Evolutionary conservation across 2,329 filamentous ascomycete species (phyloP).

Genomic region (Blumeria graminis): DNA sequence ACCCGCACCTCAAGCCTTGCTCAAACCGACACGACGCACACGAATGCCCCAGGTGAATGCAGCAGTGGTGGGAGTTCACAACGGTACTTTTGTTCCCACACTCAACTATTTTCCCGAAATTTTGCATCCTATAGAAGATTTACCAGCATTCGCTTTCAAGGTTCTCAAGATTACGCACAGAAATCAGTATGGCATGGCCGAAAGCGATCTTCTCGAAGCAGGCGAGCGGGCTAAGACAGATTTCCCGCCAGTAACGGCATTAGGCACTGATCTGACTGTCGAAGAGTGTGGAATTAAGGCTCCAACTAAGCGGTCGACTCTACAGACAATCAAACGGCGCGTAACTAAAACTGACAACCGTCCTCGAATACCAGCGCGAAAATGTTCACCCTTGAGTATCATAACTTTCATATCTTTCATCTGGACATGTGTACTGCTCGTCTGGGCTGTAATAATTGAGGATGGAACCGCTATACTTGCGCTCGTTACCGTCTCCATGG

Average conservation of each 20-base stretch:
- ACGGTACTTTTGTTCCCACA: constrained; percentile 27
- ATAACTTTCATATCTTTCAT: constrained; percentile 26
- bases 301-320: constrained; percentile 4
- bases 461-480: constrained; percentile 29
- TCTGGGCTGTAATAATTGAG: constrained; percentile 18
- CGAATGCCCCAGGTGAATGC: constrained; percentile 30
- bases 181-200: background rate
- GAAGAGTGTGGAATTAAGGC: background rate
- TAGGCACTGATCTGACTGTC: background rate
- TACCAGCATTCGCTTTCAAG: constrained; percentile 23
- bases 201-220: background rate
- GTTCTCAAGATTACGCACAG: constrained; percentile 24
- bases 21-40: constrained; percentile 28
- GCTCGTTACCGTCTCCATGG: constrained; percentile 25
- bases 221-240: background rate
- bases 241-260: background rate
- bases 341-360: constrained; percentile 13
- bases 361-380: constrained; percentile 23
- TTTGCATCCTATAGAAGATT: constrained; percentile 28
- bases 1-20: constrained; percentile 36
- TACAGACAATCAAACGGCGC: constrained; percentile 6
- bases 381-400: constrained; percentile 28
- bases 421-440: constrained; percentile 24
- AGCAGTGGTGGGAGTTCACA: constrained; percentile 32
- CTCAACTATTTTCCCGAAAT: constrained; percentile 39